A percentile compares a stretch with the other conserved stretches of the same genome.
Evolutionary conservation across 345 rosid species (phyloP).

Genomic region (Salix caprea): DNA sequence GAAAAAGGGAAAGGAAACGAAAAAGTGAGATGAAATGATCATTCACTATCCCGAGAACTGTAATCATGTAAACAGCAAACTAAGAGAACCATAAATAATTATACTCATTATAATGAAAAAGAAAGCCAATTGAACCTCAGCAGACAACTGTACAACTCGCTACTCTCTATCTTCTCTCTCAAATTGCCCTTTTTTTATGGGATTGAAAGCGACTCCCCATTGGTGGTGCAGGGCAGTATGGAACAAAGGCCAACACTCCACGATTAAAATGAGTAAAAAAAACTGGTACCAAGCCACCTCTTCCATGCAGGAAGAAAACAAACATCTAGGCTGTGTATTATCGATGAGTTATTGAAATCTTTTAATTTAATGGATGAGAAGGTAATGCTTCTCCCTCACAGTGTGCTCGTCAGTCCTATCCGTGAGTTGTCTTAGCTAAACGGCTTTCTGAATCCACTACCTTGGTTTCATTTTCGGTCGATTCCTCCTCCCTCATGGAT

Average conservation of each 20-base stretch:
- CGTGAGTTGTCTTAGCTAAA: conserved; percentile 27
- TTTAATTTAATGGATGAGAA: conserved; percentile 6
- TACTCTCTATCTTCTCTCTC: not conserved
- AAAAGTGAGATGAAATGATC: not conserved
- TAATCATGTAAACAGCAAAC: not conserved
- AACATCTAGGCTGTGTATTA: conserved; percentile 11
- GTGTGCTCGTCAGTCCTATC: conserved; percentile 25
- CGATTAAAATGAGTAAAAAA: not conserved
- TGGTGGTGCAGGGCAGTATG: not conserved
- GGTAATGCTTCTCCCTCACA: conserved; percentile 11
- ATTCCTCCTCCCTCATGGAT: conserved; percentile 67
- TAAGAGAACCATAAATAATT: not conserved
- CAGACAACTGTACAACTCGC: conserved; percentile 7
- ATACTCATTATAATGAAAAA: not conserved
- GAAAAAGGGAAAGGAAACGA: not conserved
- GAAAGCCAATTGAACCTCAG: conserved; percentile 6
- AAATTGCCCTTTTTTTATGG: not conserved
- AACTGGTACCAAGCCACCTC: not conserved
- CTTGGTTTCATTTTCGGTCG: conserved; percentile 38
- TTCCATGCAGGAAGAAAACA: conserved; percentile 3
- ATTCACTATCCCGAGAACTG: not conserved
- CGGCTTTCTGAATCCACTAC: conserved; percentile 34
- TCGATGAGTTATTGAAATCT: conserved; percentile 8
- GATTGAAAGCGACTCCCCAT: not conserved
- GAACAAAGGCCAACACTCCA: not conserved